A percentile compares a stretch with the other conserved stretches of the same genome.
These are phyloP conservation scores for Malus sylvestris DNA, from an alignment of 306 rosid species.

Conservation along the genomic window DNA sequence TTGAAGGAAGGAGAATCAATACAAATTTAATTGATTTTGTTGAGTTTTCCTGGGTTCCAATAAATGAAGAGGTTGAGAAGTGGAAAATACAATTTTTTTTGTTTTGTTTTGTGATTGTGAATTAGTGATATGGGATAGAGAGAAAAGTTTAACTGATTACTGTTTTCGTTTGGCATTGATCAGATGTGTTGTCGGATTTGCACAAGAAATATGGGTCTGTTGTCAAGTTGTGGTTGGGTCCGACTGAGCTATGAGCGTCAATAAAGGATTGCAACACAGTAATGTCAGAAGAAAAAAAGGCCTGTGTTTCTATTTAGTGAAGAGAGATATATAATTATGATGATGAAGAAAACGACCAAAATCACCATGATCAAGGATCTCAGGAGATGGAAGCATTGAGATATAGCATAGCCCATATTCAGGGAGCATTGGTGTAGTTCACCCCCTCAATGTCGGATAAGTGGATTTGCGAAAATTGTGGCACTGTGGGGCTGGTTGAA, in stretches of 20 bases:
- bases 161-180: conserved; percentile 12
- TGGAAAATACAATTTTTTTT: not conserved
- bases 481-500: conserved; percentile 31
- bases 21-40: not conserved
- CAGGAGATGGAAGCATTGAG: no score
- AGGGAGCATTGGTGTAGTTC: no score
- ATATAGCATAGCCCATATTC: no score
- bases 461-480: conserved; percentile 48
- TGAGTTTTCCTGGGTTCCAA: not conserved
- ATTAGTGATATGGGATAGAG: not conserved
- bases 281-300: no score
- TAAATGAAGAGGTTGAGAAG: not conserved
- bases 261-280: no score
- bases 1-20: not conserved
- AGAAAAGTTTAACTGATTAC: not conserved
- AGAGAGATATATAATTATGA: no score
- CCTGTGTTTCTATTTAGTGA: no score
- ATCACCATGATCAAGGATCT: no score
- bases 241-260: not conserved
- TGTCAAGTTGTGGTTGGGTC: conserved; percentile 83
- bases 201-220: conserved; percentile 63
- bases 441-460: not conserved
- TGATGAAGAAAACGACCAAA: no score
- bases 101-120: not conserved
- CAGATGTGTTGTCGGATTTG: conserved; percentile 55